Evolutionary conservation across 1,284 basidiomycete species (phyloP).

Genomic region (Sanguinoderma infundibulare): DNA sequence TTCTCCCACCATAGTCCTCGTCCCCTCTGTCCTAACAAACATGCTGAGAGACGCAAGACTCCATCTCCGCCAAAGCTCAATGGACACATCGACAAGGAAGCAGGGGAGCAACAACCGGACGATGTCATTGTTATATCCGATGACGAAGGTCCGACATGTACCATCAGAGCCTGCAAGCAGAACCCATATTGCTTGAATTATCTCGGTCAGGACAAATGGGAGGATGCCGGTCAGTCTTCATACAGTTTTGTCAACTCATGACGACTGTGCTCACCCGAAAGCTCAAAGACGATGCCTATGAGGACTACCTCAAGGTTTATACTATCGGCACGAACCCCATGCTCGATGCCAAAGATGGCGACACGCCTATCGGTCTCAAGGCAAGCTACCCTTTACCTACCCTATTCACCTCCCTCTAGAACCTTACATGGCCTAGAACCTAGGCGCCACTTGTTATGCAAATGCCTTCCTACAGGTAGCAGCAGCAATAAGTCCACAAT

Average conservation of each 20-base stretch:
- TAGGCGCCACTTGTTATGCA: conserved; percentile 93
- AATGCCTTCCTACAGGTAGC: conserved; percentile 88
- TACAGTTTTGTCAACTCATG: background rate
- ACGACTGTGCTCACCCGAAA: background rate
- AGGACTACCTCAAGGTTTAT: conserved; percentile 56
- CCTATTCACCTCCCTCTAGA: conserved; percentile 4
- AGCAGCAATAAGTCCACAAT: conserved; percentile 7
- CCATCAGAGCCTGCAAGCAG: conserved; percentile 64
- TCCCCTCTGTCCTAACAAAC: conserved; percentile 61
- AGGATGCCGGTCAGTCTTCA: conserved; percentile 54
- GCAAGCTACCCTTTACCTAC: conserved; percentile 40
- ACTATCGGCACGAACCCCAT: conserved; percentile 60
- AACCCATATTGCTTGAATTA: conserved; percentile 88
- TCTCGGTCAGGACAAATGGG: conserved; percentile 81
- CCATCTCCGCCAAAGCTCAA: conserved; percentile 7
- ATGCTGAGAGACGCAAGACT: conserved; percentile 33
- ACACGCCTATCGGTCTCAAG: conserved; percentile 80
- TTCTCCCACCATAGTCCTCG: conserved; percentile 54
- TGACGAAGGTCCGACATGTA: conserved; percentile 62
- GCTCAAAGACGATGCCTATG: conserved; percentile 51
- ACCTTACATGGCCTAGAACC: conserved; percentile 59
- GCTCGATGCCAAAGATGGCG: conserved; percentile 50
- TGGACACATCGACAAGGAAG: conserved; percentile 39
- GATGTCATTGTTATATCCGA: conserved; percentile 75
- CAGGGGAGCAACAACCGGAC: conserved; percentile 54